These are phyloP conservation scores for Bodo saltans DNA, from an alignment of 78 protist species.

Conservation along the genomic window DNA sequence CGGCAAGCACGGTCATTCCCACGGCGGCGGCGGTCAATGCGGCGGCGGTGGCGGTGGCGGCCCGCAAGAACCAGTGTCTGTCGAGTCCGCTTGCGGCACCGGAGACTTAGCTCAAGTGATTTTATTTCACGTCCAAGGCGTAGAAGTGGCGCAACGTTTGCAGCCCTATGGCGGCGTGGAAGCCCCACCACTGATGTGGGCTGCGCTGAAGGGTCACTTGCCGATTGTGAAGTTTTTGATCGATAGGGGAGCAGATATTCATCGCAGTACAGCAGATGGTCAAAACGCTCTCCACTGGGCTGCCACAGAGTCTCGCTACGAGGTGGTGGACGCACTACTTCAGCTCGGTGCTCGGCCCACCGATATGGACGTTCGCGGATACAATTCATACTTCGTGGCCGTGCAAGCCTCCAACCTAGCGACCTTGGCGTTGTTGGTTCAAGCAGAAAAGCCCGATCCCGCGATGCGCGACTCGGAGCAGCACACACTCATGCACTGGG, in stretches of 20 bases:
- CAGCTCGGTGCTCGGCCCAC: background rate
- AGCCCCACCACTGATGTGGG: conserved; percentile 19
- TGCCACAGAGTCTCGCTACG: background rate
- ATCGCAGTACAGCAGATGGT: background rate
- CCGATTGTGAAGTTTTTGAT: background rate
- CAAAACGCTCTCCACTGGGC: background rate
- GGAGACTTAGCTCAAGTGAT: background rate
- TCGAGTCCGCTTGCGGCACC: too few relatives aligned
- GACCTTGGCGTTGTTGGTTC: background rate
- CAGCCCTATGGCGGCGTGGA: background rate
- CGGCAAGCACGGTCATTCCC: too few relatives aligned
- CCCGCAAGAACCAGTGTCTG: too few relatives aligned
- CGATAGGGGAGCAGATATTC: background rate
- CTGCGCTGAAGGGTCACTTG: background rate
- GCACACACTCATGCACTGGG: background rate
- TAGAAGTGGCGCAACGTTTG: background rate
- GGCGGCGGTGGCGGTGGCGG: too few relatives aligned
- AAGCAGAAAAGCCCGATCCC: too few relatives aligned
- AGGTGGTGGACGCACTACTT: background rate
- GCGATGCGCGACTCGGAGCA: background rate
- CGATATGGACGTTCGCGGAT: background rate
- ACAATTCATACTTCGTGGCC: background rate
- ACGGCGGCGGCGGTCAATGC: too few relatives aligned
- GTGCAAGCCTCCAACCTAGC: background rate
- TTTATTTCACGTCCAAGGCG: background rate